Evolutionary conservation across 192 early-diverging fungal species (phyloP).

Genomic region (Linnemannia schmuckeri): DNA sequence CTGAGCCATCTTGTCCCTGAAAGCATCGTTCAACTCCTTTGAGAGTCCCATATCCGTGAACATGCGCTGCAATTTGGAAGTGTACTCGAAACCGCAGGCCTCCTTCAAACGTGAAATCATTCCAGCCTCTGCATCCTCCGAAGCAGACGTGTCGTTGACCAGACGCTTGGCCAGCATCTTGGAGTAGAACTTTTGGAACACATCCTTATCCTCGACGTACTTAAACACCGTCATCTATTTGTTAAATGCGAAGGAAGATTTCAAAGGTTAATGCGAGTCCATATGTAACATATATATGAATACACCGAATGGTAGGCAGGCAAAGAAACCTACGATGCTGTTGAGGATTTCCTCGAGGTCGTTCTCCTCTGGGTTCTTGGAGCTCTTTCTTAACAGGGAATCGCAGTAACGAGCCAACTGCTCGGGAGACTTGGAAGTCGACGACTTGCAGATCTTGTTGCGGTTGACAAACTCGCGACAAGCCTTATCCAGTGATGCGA

Average conservation of each 20-base stretch:
- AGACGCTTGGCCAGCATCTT: slow-evolving; percentile 94
- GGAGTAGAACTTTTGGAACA: slow-evolving; percentile 98
- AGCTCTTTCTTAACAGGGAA: slow-evolving; percentile 87
- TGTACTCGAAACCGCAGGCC: slow-evolving; percentile 96
- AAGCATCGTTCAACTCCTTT: slow-evolving; percentile 89
- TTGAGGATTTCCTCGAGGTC: slow-evolving; percentile 81
- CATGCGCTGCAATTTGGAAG: slow-evolving; percentile 94
- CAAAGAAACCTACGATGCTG: slow-evolving; percentile 71
- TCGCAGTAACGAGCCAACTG: slow-evolving; percentile 93
- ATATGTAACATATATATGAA: not conserved
- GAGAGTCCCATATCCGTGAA: slow-evolving; percentile 94
- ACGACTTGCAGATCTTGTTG: slow-evolving; percentile 83
- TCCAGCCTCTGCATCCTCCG: slow-evolving; percentile 91
- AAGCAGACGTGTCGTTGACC: slow-evolving; percentile 89
- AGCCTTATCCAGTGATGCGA: slow-evolving; percentile 92
- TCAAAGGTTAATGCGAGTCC: not conserved
- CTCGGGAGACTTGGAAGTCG: slow-evolving; percentile 84
- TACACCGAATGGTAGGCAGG: not conserved
- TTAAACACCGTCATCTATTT: slow-evolving; percentile 93
- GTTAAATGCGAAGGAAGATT: not conserved
- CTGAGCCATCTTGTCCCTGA: slow-evolving; percentile 72
- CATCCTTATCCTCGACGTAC: slow-evolving; percentile 97
- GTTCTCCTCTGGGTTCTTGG: slow-evolving; percentile 78
- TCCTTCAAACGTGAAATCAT: slow-evolving; percentile 96
- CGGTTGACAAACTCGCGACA: slow-evolving; percentile 95